Base-by-base conservation (phyloP, 2,329 filamentous ascomycete species). In the Neonectria hederae region DNA sequence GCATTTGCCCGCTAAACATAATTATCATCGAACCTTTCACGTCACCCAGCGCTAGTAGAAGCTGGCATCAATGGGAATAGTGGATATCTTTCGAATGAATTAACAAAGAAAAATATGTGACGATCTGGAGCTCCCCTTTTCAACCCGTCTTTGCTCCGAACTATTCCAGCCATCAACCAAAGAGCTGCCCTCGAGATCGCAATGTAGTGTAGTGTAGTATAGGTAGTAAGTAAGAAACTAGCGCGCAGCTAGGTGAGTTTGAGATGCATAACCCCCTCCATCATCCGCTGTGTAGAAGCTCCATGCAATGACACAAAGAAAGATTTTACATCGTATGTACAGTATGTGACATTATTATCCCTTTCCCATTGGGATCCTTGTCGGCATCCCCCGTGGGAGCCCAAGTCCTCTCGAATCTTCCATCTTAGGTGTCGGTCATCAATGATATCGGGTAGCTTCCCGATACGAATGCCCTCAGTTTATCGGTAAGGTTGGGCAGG, bases 401-500 rank as follows among this genome's bases (percentile, higher is more conserved):
- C 48, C 24, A 59, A 24, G 55, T 68, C 56, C 43, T 67, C 66
- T 35, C 35, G 19, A 54, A 26, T 57, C 61, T 48, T 54, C 21
- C 42, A 5, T 63, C 54, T 35, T 38, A 28, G 10, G 21, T 49
- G 30, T 28, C n/a, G 9, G 24, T 17, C 26, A 10, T 26, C 28
- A 28, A 19, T 32, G 11, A n/a, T 21, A 51, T 35, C 55, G 53
- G 6, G 11, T 21, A 9, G 8, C 13, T 38, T 51, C 21, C 64
- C 61, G 30, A 52, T 35, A 48, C 63, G 38, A 22, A 21, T 38
- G 10, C 40, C 42, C 30, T 58, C 4, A 2, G 26, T 69, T 71
- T 74, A 82, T 62, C 75, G 74, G 66, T 80, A 82, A 30, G 62
- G 66, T 67, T 81, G 75, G 13, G 76, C 69, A 3, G 80, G 78